Conservation (phyloP, 495 filamentous ascomycete species). For the Baudoinia panamericana region DNA sequence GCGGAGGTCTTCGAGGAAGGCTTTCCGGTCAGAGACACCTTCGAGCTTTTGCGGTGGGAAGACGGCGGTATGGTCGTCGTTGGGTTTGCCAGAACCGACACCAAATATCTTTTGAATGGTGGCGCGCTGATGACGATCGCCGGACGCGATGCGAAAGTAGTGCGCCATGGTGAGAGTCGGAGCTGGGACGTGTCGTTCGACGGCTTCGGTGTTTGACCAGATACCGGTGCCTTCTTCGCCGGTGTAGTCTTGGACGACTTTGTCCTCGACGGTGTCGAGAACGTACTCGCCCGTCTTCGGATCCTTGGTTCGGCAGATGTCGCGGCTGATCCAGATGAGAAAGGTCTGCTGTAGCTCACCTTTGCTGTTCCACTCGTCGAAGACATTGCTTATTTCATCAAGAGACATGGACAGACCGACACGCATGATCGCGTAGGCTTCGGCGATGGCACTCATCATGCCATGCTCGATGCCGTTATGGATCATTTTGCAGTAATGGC, state of each 20-base stretch:
- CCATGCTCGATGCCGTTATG: constrained; percentile 69
- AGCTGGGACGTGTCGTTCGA: constrained; percentile 46
- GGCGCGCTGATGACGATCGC: constrained; percentile 43
- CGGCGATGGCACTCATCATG: constrained; percentile 47
- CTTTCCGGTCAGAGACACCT: constrained; percentile 30
- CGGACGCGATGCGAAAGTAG: constrained; percentile 52
- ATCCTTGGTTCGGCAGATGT: constrained; percentile 43
- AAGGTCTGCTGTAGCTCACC: constrained; percentile 47
- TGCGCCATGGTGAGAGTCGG: constrained; percentile 54
- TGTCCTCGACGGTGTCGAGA: constrained; percentile 55
- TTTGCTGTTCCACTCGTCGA: constrained; percentile 45
- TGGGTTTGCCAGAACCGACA: constrained; percentile 22
- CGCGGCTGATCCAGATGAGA: constrained; percentile 48
- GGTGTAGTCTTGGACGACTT: constrained; percentile 61
- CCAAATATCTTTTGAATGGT: constrained; percentile 25
- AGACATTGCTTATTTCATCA: constrained; percentile 49
- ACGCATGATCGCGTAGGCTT: constrained; percentile 54
- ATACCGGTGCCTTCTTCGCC: constrained; percentile 55
- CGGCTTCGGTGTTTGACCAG: constrained; percentile 51
- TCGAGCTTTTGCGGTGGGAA: constrained; percentile 28
- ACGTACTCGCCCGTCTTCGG: constrained; percentile 35
- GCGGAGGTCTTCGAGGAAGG: constrained; percentile 47
- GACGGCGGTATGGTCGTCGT: constrained; percentile 28
- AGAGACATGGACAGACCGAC: constrained; percentile 46
- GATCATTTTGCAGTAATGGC: constrained; percentile 68